Base-by-base conservation (phyloP, 805 yeast genomes). In the Spathaspora hagerdaliae region DNA sequence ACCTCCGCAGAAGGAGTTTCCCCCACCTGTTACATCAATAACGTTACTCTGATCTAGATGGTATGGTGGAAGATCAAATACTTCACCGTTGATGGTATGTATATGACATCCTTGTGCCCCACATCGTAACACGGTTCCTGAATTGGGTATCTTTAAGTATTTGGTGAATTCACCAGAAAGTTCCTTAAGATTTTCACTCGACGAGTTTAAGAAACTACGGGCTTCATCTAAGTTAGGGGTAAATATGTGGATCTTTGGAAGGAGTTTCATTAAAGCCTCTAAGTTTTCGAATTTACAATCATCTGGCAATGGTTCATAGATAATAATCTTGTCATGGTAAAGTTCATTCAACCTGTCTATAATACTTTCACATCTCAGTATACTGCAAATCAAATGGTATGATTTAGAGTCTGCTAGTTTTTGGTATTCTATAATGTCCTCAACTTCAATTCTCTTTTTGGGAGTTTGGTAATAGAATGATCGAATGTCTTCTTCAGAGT, bases 251-350 rank as follows among this genome's bases (percentile, higher is more conserved):
- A 86, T 71, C 5, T 66, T 50, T 8, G 64, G 57, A 13, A 85
- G 59, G 7, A 77, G 65, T 1, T 57, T 56, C 0, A 63, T 56
- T 34, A 80, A 61, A 3, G 31, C 39, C 1, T 31, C 42, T 26
- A 54, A 54, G 46, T 79, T 73, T 31, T 73, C 82, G 1, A 81
- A 75, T 0, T 56, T 60, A 60, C 96, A 87, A 15, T 77, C 77
- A 47, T 82, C 86, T 1, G 97, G 97, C 7, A 86, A 77, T 0
- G 97, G 97, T 63, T 91, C 98, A 83, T 90, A 92, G 0, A 86
- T 75, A 44, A 80, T 71, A 2, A 69, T 53, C n/a, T 81, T 78
- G 1, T 31, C 11, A 19, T 43, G 46, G 13, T 44, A 55, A 36
- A 47, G 58, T 13, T 51, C 37, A 38, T 74, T 48, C 33, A 70